phyloP scores from a whole-genome alignment of 2,329 filamentous ascomycete species.

The Geoglossum cookeanum region DNA sequence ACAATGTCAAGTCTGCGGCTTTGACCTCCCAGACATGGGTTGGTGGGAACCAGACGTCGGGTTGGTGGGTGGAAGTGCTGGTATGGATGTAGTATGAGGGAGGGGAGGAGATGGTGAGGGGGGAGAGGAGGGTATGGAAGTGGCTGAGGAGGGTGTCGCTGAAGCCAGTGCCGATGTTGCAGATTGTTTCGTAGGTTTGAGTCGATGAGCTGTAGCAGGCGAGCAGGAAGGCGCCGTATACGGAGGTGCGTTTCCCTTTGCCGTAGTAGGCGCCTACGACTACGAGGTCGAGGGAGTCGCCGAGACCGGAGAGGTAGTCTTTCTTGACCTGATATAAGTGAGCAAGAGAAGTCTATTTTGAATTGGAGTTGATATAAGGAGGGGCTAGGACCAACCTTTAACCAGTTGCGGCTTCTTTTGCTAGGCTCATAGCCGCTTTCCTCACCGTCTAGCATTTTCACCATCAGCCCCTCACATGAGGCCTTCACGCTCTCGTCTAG shows the following conservation, averaged over 20 bases:
- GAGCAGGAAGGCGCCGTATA: slow-evolving; percentile 88
- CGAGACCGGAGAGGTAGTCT: slow-evolving; percentile 84
- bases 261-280: slow-evolving; percentile 89
- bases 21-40: slow-evolving; percentile 93
- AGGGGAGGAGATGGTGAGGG: slow-evolving; percentile 65
- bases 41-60: slow-evolving; percentile 96
- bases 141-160: slow-evolving; percentile 86
- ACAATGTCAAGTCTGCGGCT: slow-evolving; percentile 85
- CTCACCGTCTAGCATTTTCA: slow-evolving; percentile 91
- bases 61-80: slow-evolving; percentile 70
- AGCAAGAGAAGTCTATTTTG: too few species aligned
- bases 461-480: slow-evolving; percentile 94
- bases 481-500: slow-evolving; percentile 91
- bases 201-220: slow-evolving; percentile 72
- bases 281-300: slow-evolving; percentile 90
- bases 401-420: slow-evolving; percentile 92
- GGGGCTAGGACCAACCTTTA: slow-evolving; percentile 44
- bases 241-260: slow-evolving; percentile 84
- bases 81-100: slow-evolving; percentile 93
- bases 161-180: slow-evolving; percentile 97
- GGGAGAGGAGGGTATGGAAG: slow-evolving; percentile 54
- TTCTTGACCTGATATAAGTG: slow-evolving; percentile 57
- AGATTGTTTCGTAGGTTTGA: slow-evolving; percentile 84
- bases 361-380: slow-evolving; percentile 3
- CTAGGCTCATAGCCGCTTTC: slow-evolving; percentile 94